These are phyloP conservation scores for Metarhizium album DNA, from an alignment of 2,329 filamentous ascomycete species.

Conservation along the genomic window DNA sequence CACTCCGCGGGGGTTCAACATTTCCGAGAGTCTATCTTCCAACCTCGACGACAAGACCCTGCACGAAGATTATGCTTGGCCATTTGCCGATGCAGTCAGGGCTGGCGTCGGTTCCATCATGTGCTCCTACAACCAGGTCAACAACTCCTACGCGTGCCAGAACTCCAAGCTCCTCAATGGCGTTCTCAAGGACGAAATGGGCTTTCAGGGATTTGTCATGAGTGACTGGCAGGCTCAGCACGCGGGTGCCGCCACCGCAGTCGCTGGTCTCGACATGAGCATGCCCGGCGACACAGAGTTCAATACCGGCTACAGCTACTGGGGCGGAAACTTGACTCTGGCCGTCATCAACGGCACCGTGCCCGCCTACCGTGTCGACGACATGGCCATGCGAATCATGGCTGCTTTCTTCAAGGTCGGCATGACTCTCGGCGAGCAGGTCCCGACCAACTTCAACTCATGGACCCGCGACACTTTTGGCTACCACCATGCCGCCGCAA, in stretches of 20 bases:
- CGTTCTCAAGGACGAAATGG: constrained; percentile 67
- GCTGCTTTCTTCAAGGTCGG: constrained; percentile 58
- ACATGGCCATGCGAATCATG: constrained; percentile 83
- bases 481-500: constrained; percentile 51
- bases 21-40: constrained; percentile 47
- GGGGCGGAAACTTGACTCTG: constrained; percentile 79
- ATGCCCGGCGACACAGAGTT: constrained; percentile 81
- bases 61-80: constrained; percentile 70
- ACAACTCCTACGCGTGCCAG: constrained; percentile 71
- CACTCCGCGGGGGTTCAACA: constrained; percentile 41
- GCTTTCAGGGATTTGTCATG: constrained; percentile 73
- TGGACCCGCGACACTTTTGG: constrained; percentile 74
- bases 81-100: constrained; percentile 61
- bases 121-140: constrained; percentile 67
- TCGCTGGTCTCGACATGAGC: constrained; percentile 73
- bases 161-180: constrained; percentile 69
- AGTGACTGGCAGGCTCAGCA: constrained; percentile 75
- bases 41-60: constrained; percentile 64
- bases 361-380: constrained; percentile 77
- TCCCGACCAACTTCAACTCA: constrained; percentile 70
- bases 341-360: constrained; percentile 84
- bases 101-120: constrained; percentile 55
- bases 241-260: constrained; percentile 52
- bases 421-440: constrained; percentile 33
- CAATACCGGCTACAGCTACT: constrained; percentile 61